These are phyloP conservation scores for Solanum hybrid DNA, from an alignment of 305 asterid species.

Conservation along the genomic window DNA sequence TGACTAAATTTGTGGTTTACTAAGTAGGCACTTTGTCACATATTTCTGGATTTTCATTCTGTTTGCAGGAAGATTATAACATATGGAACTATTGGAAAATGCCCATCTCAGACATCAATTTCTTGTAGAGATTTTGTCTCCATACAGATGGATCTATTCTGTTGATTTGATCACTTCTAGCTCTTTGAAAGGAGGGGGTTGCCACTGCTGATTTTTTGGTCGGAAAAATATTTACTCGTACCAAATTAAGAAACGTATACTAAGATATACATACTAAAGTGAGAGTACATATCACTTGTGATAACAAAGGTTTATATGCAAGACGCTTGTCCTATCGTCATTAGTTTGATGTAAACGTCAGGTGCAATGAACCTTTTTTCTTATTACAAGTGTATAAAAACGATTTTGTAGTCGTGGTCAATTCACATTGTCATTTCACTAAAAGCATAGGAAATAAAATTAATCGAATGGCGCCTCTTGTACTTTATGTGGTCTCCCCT, in stretches of 20 bases:
- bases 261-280: background rate
- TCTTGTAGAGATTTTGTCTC: slow-evolving; percentile 26
- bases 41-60: background rate
- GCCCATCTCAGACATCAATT: slow-evolving; percentile 50
- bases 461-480: too few species aligned
- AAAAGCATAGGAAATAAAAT: background rate
- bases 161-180: background rate
- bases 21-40: background rate
- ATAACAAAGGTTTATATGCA: background rate
- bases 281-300: background rate
- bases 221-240: background rate
- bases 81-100: slow-evolving; percentile 84
- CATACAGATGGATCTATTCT: background rate
- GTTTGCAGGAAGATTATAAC: slow-evolving; percentile 73
- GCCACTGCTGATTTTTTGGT: background rate
- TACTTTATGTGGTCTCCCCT: background rate
- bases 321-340: background rate
- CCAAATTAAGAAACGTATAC: background rate
- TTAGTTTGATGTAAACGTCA: background rate
- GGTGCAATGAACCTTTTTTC: background rate
- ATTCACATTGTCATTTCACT: background rate
- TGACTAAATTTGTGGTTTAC: background rate
- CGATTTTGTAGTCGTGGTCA: background rate
- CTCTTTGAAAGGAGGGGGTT: background rate
- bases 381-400: background rate